phyloP scores from a whole-genome alignment of 495 filamentous ascomycete genomes.

The Elaphomyces granulatus region DNA sequence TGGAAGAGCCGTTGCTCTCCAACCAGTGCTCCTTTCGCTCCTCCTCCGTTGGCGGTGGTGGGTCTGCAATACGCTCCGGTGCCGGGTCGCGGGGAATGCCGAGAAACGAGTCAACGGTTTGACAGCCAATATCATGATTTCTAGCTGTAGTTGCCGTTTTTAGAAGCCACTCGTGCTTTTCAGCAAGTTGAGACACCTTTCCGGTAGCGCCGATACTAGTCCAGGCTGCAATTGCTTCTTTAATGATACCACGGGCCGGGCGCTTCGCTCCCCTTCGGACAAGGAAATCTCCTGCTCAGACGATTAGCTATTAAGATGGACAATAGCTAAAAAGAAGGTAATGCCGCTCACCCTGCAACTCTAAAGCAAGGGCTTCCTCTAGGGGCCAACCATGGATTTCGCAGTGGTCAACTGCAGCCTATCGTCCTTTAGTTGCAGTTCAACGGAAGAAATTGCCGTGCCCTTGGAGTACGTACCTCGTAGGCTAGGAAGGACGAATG shows the following conservation, averaged over 20 bases:
- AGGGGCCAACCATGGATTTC: conserved; percentile 61
- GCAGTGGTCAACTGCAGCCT: conserved; percentile 60
- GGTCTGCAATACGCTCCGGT: conserved; percentile 26
- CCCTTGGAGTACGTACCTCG: conserved; percentile 34
- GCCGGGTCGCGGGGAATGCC: conserved; percentile 41
- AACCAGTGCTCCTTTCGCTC: conserved; percentile 59
- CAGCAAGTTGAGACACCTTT: conserved; percentile 53
- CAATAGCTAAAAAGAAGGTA: background rate
- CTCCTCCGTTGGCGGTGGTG: conserved; percentile 23
- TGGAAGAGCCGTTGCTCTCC: conserved; percentile 40
- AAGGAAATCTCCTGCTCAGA: conserved; percentile 48
- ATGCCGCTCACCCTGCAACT: conserved; percentile 37
- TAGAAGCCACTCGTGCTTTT: conserved; percentile 58
- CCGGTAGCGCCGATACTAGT: conserved; percentile 59
- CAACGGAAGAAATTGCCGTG: background rate
- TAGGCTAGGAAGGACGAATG: conserved; percentile 48
- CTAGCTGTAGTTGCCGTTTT: conserved; percentile 47
- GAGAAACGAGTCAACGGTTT: conserved; percentile 45
- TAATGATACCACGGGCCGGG: conserved; percentile 55
- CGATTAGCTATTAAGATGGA: conserved; percentile 1
- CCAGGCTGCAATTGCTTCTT: conserved; percentile 62
- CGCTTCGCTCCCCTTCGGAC: conserved; percentile 54
- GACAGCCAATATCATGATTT: conserved; percentile 54
- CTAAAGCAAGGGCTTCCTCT: conserved; percentile 68
- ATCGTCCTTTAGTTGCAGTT: conserved; percentile 2